A percentile compares a stretch with the other conserved stretches of the same genome.
These are phyloP conservation scores for Phylloporus scabripes DNA, from an alignment of 768 basidiomycete genomes.

Conservation along the genomic window DNA sequence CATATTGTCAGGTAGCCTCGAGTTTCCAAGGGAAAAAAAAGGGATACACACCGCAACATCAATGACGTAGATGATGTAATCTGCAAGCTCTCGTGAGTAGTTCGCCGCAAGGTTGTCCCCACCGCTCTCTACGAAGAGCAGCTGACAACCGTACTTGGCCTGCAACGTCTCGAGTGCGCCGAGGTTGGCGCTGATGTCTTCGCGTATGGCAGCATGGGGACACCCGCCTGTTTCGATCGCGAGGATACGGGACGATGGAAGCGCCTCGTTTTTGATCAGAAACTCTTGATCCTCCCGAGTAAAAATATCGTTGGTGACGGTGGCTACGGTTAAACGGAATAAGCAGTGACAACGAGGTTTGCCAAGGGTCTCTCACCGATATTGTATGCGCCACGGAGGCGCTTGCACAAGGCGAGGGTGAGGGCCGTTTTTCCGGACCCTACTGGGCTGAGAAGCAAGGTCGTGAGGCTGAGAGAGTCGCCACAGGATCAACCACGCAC, in stretches of 20 bases:
- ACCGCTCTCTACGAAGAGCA: conserved; percentile 93
- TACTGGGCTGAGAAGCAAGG: conserved; percentile 61
- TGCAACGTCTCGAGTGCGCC: conserved; percentile 93
- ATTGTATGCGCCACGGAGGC: conserved; percentile 77
- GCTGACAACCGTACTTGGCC: conserved; percentile 81
- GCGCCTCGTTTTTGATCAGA: conserved; percentile 85
- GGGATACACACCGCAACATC: conserved; percentile 63
- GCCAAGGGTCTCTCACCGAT: conserved; percentile 58
- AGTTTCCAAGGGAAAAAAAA: not conserved
- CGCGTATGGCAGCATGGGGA: conserved; percentile 96
- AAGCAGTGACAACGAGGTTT: conserved; percentile 2
- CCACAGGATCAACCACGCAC: conserved; percentile 40
- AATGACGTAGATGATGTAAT: conserved; percentile 94
- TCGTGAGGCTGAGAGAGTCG: not conserved
- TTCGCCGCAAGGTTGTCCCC: conserved; percentile 97
- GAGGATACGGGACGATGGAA: conserved; percentile 78
- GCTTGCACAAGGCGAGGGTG: conserved; percentile 83
- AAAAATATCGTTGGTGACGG: conserved; percentile 99
- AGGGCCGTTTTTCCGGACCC: conserved; percentile 97
- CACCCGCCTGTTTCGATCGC: conserved; percentile 99
- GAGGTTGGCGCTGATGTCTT: conserved; percentile 97
- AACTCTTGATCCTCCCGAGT: conserved; percentile 98
- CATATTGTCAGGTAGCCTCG: conserved; percentile 4
- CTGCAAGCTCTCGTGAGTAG: conserved; percentile 93
- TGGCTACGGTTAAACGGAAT: conserved; percentile 46